Base-by-base conservation (phyloP, 257 asterid genomes). In the Ocimum tenuiflorum region DNA sequence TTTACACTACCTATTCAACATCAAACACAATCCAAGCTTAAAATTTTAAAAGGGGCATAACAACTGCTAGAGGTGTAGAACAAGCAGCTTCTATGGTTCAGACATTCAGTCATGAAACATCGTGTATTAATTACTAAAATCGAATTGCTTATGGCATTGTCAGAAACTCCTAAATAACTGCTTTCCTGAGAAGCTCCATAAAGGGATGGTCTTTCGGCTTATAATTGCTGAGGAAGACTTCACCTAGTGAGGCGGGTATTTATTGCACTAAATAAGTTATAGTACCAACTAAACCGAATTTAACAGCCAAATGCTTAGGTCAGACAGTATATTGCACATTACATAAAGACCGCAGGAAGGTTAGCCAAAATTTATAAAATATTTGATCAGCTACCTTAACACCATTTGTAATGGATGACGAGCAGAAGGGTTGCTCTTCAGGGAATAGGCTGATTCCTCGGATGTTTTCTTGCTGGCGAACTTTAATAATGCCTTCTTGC, bases 381-480 rank as follows among this genome's bases (percentile, higher is more conserved):
- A 46, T 53, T 36, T 43, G 43, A 38, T 33, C 41, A 47, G 46
- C 45, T 78, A 92, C 98, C 97, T 87, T 86, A 38, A 92, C 97
- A 54, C 96, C 94, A 74, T 85, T 78, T 29, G 99, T 84, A 61
- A 84, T 70, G 19, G 91, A 84, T 61, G 82, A 72, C 36, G 90
- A 73, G 77, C 97, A 92, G 19, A 89, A 73, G 10, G 94, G 96
- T 38, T 84, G 78, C 11, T 62, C 63, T 72, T 92, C 99, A 1
- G 99, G 89, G 75, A 85, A 92, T 64, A 72, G 72, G 76, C 75
- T 83, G 75, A 92, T 87, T 77, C 88, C 78, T 72, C 83, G 78
- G 56, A 78, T 59, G 65, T 74, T 79, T 50, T 83, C 85, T 60
- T 84, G 86, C 46, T 46, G 60, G 36, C 81, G 83, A 46, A 89